Evolutionary conservation across 202 grass and related monocot genomes (phyloP).

Genomic region (Thinopyrum obtusiflorum): DNA sequence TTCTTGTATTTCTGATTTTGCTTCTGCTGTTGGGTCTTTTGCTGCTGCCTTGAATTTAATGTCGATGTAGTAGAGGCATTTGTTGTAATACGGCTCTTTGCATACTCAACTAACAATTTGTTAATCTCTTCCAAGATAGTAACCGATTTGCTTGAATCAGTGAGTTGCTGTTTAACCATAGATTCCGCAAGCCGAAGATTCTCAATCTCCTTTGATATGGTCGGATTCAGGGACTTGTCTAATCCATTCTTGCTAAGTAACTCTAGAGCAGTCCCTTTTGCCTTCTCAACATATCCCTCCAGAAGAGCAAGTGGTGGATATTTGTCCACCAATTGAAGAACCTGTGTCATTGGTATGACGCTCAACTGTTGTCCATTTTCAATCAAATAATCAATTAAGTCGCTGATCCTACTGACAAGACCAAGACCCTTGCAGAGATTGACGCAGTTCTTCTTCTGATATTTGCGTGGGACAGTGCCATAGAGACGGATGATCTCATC

Average conservation of each 20-base stretch:
- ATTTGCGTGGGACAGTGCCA: constrained; percentile 13
- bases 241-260: constrained; percentile 27
- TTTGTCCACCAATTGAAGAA: constrained; percentile 40
- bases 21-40: constrained; percentile 6
- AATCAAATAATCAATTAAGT: constrained; percentile 53
- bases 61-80: background rate
- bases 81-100: background rate
- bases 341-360: constrained; percentile 18
- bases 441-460: background rate
- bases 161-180: constrained; percentile 25
- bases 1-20: constrained; percentile 20
- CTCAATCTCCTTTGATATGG: constrained; percentile 35
- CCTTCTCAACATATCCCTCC: constrained; percentile 45
- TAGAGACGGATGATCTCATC: constrained; percentile 34
- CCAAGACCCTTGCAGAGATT: constrained; percentile 35
- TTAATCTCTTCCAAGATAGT: constrained; percentile 37
- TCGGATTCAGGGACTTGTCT: constrained; percentile 16
- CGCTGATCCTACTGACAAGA: constrained; percentile 29
- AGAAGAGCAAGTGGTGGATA: constrained; percentile 43
- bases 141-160: constrained; percentile 10
- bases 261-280: constrained; percentile 36
- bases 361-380: constrained; percentile 37
- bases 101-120: constrained; percentile 32
- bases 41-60: constrained; percentile 19
- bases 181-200: constrained; percentile 13